Evolutionary conservation across 805 yeast genomes (phyloP), one percentile per base, ranked within the genome.

Genomic region (Ogataea parapolymorpha): DNA sequence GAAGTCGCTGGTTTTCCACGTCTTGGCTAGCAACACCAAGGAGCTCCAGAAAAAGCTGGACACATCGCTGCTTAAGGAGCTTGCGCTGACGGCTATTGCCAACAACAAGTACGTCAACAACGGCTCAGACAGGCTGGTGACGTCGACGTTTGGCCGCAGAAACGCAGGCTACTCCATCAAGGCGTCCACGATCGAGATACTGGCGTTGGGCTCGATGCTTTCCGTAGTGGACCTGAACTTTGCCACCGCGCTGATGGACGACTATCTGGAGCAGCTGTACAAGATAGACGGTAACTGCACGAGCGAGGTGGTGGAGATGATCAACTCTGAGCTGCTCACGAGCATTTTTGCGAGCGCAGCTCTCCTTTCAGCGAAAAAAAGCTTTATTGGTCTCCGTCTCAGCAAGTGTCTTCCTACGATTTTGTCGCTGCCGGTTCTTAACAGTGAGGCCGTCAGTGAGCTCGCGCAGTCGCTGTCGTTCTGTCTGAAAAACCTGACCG

Each of bases 401-500:
- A 49, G 52, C 34, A 54, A 56, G 32, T 41, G 54, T 20, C 63
- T 51, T 51, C 82, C 85, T 2, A 62, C 78, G 3, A 62, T 82
- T 40, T 68, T 84, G 12, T 73, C 84, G 0, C 70, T 79, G 37
- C 77, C 79, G 10, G 66, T 72, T 13, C 70, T 84, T 39, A 54
- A 68, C 6, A 49, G 67, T 4, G 60, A 57, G 0, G 66, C 75
- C 31, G 81, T 88, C 28, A 58, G 67, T 33, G 63, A 67, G 5
- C 72, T 82, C 2, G 74, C 93, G 1, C 61, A 65, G 39, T 65
- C 77, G 26, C 75, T 89, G 27, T 84, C 90, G 0, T 60, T 74
- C 35, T 88, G 90, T 3, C 68, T 86, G 50, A 76, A 74, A 42
- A 75, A 78, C 7, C 67, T 85, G 39, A 77, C 89, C 14, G 91